phyloP scores from a whole-genome alignment of 2,329 filamentous ascomycete species.

The Simplicillium aogashimaense region DNA sequence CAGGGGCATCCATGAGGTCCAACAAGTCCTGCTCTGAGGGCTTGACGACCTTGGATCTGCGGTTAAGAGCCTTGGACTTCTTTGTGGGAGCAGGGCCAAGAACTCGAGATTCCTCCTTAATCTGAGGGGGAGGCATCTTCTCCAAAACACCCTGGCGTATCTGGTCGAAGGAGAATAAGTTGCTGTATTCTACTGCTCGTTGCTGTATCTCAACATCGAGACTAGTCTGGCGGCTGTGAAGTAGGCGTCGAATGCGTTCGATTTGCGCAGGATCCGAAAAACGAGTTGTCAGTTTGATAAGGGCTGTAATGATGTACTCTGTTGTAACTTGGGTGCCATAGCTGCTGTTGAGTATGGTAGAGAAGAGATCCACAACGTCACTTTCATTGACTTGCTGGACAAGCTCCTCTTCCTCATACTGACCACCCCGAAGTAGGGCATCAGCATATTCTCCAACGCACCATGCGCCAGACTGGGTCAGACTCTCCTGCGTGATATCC shows the following conservation, averaged over 20 bases:
- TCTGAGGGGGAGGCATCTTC: slow-evolving; percentile 96
- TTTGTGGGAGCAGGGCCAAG: slow-evolving; percentile 66
- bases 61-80: slow-evolving; percentile 58
- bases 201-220: slow-evolving; percentile 95
- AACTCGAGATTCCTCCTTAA: slow-evolving; percentile 88
- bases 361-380: slow-evolving; percentile 89
- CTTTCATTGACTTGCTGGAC: slow-evolving; percentile 72
- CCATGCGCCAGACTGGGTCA: slow-evolving; percentile 91
- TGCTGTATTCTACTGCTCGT: slow-evolving; percentile 87
- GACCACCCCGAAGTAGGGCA: slow-evolving; percentile 74
- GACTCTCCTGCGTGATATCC: slow-evolving; percentile 93
- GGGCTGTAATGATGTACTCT: slow-evolving; percentile 90
- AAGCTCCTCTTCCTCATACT: slow-evolving; percentile 89
- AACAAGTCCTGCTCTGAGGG: slow-evolving; percentile 86
- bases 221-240: slow-evolving; percentile 72
- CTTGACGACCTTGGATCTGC: slow-evolving; percentile 69
- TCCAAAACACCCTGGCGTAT: slow-evolving; percentile 86
- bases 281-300: slow-evolving; percentile 90
- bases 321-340: slow-evolving; percentile 86
- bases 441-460: slow-evolving; percentile 97
- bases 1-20: slow-evolving; percentile 77
- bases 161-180: slow-evolving; percentile 84
- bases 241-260: slow-evolving; percentile 70
- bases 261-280: slow-evolving; percentile 77
- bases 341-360: slow-evolving; percentile 84